These are phyloP conservation scores for Leishmania martiniquensis DNA, from an alignment of 208 protist species.

Conservation along the genomic window DNA sequence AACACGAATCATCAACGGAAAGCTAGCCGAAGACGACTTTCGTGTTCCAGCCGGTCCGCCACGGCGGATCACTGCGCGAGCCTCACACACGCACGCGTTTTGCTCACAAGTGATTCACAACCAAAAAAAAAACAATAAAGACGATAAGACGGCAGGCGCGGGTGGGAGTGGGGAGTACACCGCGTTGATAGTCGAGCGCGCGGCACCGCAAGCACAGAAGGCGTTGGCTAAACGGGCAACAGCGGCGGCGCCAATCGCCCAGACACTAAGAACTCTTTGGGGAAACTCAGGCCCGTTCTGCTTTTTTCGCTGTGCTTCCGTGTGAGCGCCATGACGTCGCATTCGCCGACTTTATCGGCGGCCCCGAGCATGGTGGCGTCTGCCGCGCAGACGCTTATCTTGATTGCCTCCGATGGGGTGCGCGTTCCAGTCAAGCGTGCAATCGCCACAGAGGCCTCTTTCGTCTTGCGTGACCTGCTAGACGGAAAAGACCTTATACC, in stretches of 20 bases:
- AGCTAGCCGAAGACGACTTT: background rate
- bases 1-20: no score
- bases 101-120: background rate
- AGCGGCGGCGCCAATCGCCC: background rate
- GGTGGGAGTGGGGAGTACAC: background rate
- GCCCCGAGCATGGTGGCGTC: background rate
- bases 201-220: background rate
- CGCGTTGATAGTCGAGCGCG: background rate
- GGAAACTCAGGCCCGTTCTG: background rate
- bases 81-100: background rate
- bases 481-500: slow-evolving; percentile 52
- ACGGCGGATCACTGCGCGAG: background rate
- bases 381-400: slow-evolving; percentile 48
- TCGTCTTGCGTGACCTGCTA: slow-evolving; percentile 77
- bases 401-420: slow-evolving; percentile 72
- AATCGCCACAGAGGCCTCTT: slow-evolving; percentile 76
- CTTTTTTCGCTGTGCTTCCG: background rate
- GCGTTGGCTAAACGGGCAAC: background rate
- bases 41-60: background rate
- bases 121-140: background rate
- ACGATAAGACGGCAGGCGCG: no score
- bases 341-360: slow-evolving; percentile 3
- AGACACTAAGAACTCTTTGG: background rate
- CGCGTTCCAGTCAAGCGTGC: slow-evolving; percentile 59
- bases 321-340: slow-evolving; percentile 3